A percentile compares a stretch with the other conserved stretches of the same genome.
Conservation (phyloP, 257 asterid species). For the Plantago major region DNA sequence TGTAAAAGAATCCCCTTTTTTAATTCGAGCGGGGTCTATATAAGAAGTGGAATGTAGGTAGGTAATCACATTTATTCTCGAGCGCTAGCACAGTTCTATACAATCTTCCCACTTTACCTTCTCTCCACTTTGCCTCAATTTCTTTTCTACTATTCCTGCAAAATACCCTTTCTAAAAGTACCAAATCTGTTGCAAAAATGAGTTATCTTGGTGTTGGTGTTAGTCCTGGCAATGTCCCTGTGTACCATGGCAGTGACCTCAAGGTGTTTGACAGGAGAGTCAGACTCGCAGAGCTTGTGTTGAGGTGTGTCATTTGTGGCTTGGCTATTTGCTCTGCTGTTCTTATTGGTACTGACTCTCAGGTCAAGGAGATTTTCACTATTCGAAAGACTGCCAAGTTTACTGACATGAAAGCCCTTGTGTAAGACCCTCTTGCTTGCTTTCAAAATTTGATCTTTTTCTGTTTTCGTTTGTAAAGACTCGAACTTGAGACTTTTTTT, state of each 20-base stretch:
- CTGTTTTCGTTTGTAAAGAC: too few relatives aligned
- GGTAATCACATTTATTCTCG: slow-evolving; percentile 23
- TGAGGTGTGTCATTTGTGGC: slow-evolving; percentile 68
- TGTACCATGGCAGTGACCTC: slow-evolving; percentile 66
- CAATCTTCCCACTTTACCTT: not conserved
- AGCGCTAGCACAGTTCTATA: not conserved
- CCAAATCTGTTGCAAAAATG: slow-evolving; percentile 25
- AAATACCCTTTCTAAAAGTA: not conserved
- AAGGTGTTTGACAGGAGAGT: slow-evolving; percentile 70
- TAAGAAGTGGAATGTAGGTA: slow-evolving; percentile 34
- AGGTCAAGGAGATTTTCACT: slow-evolving; percentile 79
- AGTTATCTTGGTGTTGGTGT: slow-evolving; percentile 90
- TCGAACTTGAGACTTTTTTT: not conserved
- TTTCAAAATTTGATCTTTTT: too few relatives aligned
- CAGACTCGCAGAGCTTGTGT: slow-evolving; percentile 55
- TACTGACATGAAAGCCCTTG: slow-evolving; percentile 89
- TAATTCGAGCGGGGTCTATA: slow-evolving; percentile 25
- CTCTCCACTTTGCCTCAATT: not conserved
- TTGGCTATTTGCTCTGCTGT: slow-evolving; percentile 63
- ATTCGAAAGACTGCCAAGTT: slow-evolving; percentile 77
- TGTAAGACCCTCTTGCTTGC: slow-evolving; percentile 65
- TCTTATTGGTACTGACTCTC: slow-evolving; percentile 71
- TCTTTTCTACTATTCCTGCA: not conserved
- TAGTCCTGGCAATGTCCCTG: slow-evolving; percentile 91
- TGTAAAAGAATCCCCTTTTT: not conserved